Conservation (phyloP, 2,329 filamentous ascomycete genomes). For the Aureobasidium melanogenum region DNA sequence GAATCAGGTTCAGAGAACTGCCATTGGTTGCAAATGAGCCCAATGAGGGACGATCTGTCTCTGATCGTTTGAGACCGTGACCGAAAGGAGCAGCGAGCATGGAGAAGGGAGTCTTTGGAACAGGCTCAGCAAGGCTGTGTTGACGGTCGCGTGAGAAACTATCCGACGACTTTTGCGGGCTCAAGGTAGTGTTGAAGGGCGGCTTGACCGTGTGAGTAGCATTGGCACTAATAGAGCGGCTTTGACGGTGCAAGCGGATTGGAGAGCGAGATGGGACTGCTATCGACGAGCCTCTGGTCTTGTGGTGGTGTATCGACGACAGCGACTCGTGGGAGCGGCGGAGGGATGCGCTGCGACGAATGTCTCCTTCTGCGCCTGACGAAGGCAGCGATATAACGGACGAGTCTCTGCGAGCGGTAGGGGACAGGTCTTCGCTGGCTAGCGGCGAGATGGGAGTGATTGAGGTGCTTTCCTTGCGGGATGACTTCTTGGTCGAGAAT, state of each 20-base stretch:
- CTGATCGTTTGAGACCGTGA: conserved; percentile 11
- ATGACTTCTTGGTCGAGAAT: conserved; percentile 4
- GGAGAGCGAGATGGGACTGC: conserved; percentile 12
- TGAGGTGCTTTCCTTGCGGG: neutral
- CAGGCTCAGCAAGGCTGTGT: neutral
- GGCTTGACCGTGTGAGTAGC: conserved; percentile 9
- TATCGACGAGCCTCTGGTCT: conserved; percentile 6
- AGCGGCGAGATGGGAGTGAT: conserved; percentile 4
- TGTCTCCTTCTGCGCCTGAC: conserved; percentile 29
- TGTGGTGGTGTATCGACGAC: conserved; percentile 1
- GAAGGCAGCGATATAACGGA: conserved; percentile 21
- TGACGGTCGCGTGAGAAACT: conserved; percentile 1
- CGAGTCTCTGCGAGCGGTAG: conserved; percentile 12
- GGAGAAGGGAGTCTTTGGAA: conserved; percentile 11
- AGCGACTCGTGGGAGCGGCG: conserved; percentile 29
- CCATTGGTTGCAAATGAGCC: neutral
- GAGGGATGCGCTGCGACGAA: conserved; percentile 33
- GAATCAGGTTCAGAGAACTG: neutral
- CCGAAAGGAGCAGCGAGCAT: conserved; percentile 9
- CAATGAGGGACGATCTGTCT: conserved; percentile 6
- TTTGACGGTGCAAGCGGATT: conserved; percentile 13
- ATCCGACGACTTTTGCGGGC: conserved; percentile 26
- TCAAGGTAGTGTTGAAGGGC: conserved; percentile 6
- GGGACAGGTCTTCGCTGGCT: neutral
- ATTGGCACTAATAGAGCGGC: conserved; percentile 16